These are phyloP conservation scores for Phytophthora europaea DNA, from an alignment of 352 stramenopile species.

Conservation along the genomic window DNA sequence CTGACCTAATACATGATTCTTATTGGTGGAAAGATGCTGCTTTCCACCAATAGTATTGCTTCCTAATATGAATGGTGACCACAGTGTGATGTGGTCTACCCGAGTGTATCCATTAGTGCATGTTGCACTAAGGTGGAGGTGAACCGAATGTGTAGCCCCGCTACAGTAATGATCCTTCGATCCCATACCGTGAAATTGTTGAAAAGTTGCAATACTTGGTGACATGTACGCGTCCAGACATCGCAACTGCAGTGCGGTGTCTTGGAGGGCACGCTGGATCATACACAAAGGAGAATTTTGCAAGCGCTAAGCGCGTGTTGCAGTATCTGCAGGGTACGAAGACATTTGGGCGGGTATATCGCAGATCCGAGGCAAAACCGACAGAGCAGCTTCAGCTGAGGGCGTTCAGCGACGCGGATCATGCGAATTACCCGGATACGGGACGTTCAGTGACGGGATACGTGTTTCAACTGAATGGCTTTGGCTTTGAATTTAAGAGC, in stretches of 20 bases:
- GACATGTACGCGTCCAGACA: not conserved
- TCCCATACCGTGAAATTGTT: not conserved
- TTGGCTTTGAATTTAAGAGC: not conserved
- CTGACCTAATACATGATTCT: too few species aligned
- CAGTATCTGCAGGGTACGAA: not conserved
- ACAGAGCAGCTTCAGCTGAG: not conserved
- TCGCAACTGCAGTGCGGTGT: not conserved
- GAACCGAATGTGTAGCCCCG: too few species aligned
- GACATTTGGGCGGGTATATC: not conserved
- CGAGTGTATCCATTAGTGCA: too few species aligned
- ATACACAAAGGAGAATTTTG: not conserved
- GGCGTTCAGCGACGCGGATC: not conserved
- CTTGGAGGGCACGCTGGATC: not conserved
- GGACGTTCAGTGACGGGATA: not conserved
- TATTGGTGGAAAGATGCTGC: too few species aligned
- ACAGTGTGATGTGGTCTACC: too few species aligned
- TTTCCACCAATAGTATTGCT: too few species aligned
- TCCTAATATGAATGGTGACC: too few species aligned
- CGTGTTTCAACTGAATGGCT: not conserved
- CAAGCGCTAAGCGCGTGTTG: not conserved
- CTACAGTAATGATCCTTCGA: not conserved
- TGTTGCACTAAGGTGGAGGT: too few species aligned
- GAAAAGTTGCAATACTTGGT: not conserved
- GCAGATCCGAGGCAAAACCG: not conserved
- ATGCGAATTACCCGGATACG: not conserved